phyloP scores from a whole-genome alignment of 148 eudicot genomes.

The Chenopodium quinoa region DNA sequence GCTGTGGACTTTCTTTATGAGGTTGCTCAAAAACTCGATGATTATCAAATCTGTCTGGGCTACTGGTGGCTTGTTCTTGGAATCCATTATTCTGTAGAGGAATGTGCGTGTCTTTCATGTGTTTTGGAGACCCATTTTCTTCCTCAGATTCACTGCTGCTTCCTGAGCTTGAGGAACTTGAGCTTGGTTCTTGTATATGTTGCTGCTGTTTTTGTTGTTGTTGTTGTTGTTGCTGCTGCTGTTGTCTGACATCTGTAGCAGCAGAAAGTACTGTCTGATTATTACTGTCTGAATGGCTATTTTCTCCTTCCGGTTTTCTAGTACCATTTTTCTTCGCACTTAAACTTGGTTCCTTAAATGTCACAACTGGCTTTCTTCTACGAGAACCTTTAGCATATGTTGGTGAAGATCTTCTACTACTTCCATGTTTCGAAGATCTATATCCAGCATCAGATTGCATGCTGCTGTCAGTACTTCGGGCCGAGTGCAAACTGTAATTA shows the following conservation, averaged over 20 bases:
- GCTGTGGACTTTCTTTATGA: constrained; percentile 10
- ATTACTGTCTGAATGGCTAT: constrained; percentile 10
- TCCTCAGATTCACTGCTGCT: constrained; percentile 38
- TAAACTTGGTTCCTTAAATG: constrained; percentile 40
- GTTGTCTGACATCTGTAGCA: neutral
- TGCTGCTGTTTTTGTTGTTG: neutral
- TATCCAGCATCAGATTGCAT: constrained; percentile 23
- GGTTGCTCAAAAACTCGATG: constrained; percentile 22
- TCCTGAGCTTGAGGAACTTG: constrained; percentile 36
- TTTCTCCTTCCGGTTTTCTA: constrained; percentile 19
- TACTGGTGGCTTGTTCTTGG: constrained; percentile 4
- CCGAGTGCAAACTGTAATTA: constrained; percentile 11
- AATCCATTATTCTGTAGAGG: neutral
- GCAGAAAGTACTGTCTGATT: neutral
- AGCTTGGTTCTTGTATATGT: constrained; percentile 13
- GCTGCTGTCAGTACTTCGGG: constrained; percentile 25
- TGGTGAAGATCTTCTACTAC: constrained; percentile 24
- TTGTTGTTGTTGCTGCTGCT: neutral
- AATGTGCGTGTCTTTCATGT: neutral
- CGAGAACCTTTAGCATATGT: constrained; percentile 27
- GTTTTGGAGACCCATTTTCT: constrained; percentile 19
- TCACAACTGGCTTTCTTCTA: constrained; percentile 34
- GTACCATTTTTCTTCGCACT: constrained; percentile 25
- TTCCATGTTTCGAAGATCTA: constrained; percentile 24
- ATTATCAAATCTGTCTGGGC: neutral